phyloP scores from a whole-genome alignment of 352 stramenopile genomes.

The Phytophthora fragariaefolia region DNA sequence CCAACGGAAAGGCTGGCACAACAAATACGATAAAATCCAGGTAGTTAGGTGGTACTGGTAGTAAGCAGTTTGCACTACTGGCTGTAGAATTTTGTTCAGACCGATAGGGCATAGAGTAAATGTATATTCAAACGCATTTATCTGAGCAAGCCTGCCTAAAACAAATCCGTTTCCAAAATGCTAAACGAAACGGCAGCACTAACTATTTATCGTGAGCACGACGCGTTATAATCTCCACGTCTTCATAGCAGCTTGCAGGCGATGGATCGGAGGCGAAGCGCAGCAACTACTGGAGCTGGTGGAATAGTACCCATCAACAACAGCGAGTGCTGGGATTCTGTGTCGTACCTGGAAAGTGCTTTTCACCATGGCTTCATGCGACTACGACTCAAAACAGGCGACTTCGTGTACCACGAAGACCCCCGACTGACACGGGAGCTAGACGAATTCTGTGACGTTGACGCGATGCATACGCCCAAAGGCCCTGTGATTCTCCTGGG shows the following conservation, averaged over 20 bases:
- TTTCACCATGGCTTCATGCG: slow-evolving; percentile 88
- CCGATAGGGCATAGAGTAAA: not conserved
- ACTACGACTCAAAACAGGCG: slow-evolving; percentile 61
- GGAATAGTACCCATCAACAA: slow-evolving; percentile 28
- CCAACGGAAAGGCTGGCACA: slow-evolving; percentile 23
- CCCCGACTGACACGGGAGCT: slow-evolving; percentile 63
- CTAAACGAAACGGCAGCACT: slow-evolving; percentile 9
- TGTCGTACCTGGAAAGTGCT: slow-evolving; percentile 80
- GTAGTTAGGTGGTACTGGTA: not conserved
- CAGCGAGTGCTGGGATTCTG: slow-evolving; percentile 77
- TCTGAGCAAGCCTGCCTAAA: not conserved
- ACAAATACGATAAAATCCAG: not conserved
- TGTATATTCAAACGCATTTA: not conserved
- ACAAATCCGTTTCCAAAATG: slow-evolving; percentile 13
- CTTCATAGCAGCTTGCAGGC: not conserved
- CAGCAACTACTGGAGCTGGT: slow-evolving; percentile 18
- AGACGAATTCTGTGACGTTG: slow-evolving; percentile 88
- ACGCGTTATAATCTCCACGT: not conserved
- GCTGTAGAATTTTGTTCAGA: not conserved
- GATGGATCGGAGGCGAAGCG: slow-evolving; percentile 32
- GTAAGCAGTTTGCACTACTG: not conserved
- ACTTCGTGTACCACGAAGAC: slow-evolving; percentile 85
- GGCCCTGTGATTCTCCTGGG: slow-evolving; percentile 78
- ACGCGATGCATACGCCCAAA: slow-evolving; percentile 83
- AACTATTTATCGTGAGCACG: not conserved